These are phyloP conservation scores for Dendrobium catenatum DNA, from an alignment of 106 monocot genomes.

Conservation along the genomic window DNA sequence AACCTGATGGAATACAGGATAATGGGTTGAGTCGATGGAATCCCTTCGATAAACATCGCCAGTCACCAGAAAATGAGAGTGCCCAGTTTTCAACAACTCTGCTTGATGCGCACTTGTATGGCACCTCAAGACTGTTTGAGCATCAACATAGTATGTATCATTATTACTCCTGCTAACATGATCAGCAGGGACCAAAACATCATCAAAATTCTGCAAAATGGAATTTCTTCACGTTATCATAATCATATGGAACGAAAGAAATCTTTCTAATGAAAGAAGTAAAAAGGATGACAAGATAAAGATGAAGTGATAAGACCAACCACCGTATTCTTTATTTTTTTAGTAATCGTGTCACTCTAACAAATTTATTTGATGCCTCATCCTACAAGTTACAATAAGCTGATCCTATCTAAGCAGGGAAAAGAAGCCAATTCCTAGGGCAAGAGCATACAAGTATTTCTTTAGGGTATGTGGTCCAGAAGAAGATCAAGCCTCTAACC, in stretches of 20 bases:
- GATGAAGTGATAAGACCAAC: neutral
- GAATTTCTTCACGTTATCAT: slow-evolving; percentile 18
- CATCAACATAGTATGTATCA: slow-evolving; percentile 93
- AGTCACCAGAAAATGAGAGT: slow-evolving; percentile 83
- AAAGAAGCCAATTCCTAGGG: neutral
- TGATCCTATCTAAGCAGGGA: neutral
- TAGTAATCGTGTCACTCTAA: neutral
- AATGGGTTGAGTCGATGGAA: slow-evolving; percentile 92
- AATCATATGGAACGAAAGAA: neutral
- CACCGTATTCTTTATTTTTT: neutral
- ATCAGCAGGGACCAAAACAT: slow-evolving; percentile 96
- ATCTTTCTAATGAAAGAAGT: neutral
- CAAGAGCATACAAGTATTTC: neutral
- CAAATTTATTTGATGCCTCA: neutral
- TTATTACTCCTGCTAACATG: slow-evolving; percentile 99
- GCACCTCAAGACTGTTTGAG: slow-evolving; percentile 83
- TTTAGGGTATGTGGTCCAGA: neutral
- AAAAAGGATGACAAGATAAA: neutral
- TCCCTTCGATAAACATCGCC: slow-evolving; percentile 99
- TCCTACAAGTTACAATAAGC: neutral
- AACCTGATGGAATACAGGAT: slow-evolving; percentile 99
- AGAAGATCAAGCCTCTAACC: too few relatives aligned
- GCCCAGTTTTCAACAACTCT: slow-evolving; percentile 67
- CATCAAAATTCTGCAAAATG: slow-evolving; percentile 94
- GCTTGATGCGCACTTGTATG: slow-evolving; percentile 99